Percentiles rank a stretch among this genome's conserved stretches.
Conservation (phyloP, 768 basidiomycete genomes). For the Boletus sp. region DNA sequence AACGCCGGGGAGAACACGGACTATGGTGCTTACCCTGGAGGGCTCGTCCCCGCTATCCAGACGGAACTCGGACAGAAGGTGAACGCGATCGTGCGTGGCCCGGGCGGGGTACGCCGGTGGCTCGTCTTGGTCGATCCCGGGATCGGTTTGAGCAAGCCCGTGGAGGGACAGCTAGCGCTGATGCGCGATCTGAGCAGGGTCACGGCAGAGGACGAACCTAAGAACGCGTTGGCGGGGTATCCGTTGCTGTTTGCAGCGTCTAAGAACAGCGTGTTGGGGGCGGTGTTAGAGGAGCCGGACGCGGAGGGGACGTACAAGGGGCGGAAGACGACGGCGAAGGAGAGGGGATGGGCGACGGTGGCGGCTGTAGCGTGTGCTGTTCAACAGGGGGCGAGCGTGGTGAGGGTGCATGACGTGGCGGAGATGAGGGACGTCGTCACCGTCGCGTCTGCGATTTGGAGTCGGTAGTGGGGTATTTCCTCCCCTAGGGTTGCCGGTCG, state of each 20-base stretch:
- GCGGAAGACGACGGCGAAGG: slow-evolving; percentile 55
- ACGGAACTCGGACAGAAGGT: slow-evolving; percentile 72
- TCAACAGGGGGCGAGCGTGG: slow-evolving; percentile 67
- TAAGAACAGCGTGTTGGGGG: slow-evolving; percentile 81
- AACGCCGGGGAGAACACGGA: slow-evolving; percentile 78
- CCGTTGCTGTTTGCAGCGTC: slow-evolving; percentile 79
- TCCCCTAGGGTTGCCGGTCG: too few species aligned
- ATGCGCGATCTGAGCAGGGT: slow-evolving; percentile 53
- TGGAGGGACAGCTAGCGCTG: slow-evolving; percentile 70
- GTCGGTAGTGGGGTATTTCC: background rate
- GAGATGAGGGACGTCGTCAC: slow-evolving; percentile 73
- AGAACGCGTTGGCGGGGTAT: slow-evolving; percentile 57
- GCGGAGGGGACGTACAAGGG: slow-evolving; percentile 40
- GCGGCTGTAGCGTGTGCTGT: slow-evolving; percentile 72
- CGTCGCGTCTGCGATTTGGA: slow-evolving; percentile 64
- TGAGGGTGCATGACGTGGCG: slow-evolving; percentile 80
- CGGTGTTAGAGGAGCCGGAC: slow-evolving; percentile 47
- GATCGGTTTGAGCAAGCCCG: slow-evolving; percentile 89
- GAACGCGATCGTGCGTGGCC: slow-evolving; percentile 58
- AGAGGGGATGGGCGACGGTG: slow-evolving; percentile 77
- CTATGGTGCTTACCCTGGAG: slow-evolving; percentile 46
- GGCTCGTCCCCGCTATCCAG: slow-evolving; percentile 64
- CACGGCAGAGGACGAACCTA: slow-evolving; percentile 37
- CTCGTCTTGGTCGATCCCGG: slow-evolving; percentile 89
- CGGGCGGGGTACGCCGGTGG: slow-evolving; percentile 81